Evolutionary conservation across 352 stramenopile species (phyloP).

Genomic region (Lagenidium giganteum): DNA sequence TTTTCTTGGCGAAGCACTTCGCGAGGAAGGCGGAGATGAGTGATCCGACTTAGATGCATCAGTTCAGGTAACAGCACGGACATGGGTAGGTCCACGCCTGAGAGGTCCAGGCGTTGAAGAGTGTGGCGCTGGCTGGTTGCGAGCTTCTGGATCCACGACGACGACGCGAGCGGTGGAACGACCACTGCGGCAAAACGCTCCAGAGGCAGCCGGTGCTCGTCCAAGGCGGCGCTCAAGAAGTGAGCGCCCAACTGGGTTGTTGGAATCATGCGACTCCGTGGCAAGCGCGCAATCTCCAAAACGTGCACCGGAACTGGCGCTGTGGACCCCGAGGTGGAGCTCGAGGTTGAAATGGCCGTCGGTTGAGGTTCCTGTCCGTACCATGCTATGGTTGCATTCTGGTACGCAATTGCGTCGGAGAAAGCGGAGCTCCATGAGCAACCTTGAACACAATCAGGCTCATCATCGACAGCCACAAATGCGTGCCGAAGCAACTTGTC

Average conservation of each 20-base stretch:
- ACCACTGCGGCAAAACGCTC: conserved; percentile 69
- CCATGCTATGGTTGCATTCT: conserved; percentile 5
- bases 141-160: conserved; percentile 60
- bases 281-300: conserved; percentile 1
- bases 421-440: no score
- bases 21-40: conserved; percentile 50
- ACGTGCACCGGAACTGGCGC: background rate
- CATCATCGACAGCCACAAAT: conserved; percentile 19
- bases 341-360: background rate
- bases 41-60: conserved; percentile 38
- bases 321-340: conserved; percentile 1
- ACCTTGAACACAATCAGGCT: conserved; percentile 8
- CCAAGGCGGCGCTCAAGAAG: conserved; percentile 44
- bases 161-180: conserved; percentile 37
- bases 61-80: conserved; percentile 65
- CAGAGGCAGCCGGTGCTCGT: conserved; percentile 32
- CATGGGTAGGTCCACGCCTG: conserved; percentile 37
- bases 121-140: conserved; percentile 42
- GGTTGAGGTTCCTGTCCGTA: conserved; percentile 3
- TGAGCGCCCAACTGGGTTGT: conserved; percentile 33
- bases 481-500: conserved; percentile 45
- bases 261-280: no score
- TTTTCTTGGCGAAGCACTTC: conserved; percentile 70
- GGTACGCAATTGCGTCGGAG: conserved; percentile 10
- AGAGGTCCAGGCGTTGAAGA: conserved; percentile 64